These are phyloP conservation scores for Raphanus hybrid DNA, from an alignment of 441 rosid genomes.

Conservation along the genomic window DNA sequence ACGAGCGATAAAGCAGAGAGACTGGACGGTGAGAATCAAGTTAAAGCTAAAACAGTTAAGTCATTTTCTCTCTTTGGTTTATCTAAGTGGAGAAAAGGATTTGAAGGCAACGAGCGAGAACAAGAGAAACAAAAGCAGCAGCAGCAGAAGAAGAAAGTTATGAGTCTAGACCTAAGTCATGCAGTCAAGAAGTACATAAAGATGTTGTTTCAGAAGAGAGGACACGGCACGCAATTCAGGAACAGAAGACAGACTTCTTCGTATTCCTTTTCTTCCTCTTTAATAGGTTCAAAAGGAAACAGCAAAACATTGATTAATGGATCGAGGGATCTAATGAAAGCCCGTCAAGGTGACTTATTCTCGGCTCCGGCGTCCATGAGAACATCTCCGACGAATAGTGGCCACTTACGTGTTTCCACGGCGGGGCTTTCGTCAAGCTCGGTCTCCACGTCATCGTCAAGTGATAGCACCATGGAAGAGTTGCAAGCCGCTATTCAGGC, in stretches of 20 bases:
- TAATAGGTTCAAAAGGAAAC: slow-evolving; percentile 31
- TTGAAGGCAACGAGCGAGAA: slow-evolving; percentile 47
- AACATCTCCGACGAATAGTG: slow-evolving; percentile 89
- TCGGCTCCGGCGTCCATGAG: slow-evolving; percentile 94
- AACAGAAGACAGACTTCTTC: slow-evolving; percentile 53
- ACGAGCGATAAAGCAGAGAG: slow-evolving; percentile 6
- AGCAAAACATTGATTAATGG: slow-evolving; percentile 45
- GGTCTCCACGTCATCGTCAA: slow-evolving; percentile 46
- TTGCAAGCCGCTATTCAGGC: slow-evolving; percentile 97
- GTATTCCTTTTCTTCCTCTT: slow-evolving; percentile 43
- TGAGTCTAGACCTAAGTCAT: slow-evolving; percentile 63
- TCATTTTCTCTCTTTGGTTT: slow-evolving; percentile 75
- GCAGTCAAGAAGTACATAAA: slow-evolving; percentile 67
- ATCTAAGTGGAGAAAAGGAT: slow-evolving; percentile 58
- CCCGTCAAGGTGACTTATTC: slow-evolving; percentile 53
- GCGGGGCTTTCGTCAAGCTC: slow-evolving; percentile 55
- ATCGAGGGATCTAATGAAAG: slow-evolving; percentile 47
- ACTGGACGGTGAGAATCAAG: slow-evolving; percentile 35
- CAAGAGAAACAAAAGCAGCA: slow-evolving; percentile 37
- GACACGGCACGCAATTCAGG: slow-evolving; percentile 48
- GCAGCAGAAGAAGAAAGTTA: slow-evolving; percentile 57
- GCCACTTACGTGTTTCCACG: slow-evolving; percentile 47
- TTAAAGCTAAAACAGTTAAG: slow-evolving; percentile 52
- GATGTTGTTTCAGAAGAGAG: slow-evolving; percentile 67
- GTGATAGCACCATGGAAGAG: slow-evolving; percentile 93